phyloP scores from a whole-genome alignment of 306 rosid genomes.

The Lotus japonicus region DNA sequence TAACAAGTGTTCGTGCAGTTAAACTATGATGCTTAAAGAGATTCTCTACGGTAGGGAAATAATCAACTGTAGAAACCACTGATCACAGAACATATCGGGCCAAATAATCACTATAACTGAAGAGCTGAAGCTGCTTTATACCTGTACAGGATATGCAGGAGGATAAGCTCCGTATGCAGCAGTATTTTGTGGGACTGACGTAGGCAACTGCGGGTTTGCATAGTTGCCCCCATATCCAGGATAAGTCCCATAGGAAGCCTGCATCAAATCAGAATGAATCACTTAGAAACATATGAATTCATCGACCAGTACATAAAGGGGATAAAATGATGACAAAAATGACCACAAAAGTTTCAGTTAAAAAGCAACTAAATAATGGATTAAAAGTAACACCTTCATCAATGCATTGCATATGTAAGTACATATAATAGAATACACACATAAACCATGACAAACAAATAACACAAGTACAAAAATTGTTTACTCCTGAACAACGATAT shows the following conservation, averaged over 20 bases:
- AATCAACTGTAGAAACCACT: not conserved
- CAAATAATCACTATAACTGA: not conserved
- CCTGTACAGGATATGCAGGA: constrained; percentile 87
- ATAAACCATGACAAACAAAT: not conserved
- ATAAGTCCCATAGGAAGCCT: constrained; percentile 78
- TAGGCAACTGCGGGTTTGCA: constrained; percentile 53
- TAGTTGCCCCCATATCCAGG: constrained; percentile 67
- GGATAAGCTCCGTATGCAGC: constrained; percentile 81
- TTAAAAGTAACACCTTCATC: not conserved
- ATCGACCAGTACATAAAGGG: not conserved
- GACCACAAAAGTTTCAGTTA: not conserved
- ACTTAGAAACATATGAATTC: not conserved
- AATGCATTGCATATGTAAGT: not conserved
- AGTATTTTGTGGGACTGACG: constrained; percentile 55
- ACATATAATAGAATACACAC: not conserved
- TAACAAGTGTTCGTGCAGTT: not conserved
- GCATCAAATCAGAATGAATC: constrained; percentile 15
- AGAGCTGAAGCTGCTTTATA: constrained; percentile 16
- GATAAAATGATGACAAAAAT: not conserved
- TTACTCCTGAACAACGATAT: not conserved
- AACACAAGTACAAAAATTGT: not conserved
- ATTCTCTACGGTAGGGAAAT: no score
- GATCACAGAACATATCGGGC: not conserved
- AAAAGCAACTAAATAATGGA: not conserved
- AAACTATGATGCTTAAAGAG: not conserved